Conservation (phyloP, 345 rosid genomes). For the Salix dunnii region DNA sequence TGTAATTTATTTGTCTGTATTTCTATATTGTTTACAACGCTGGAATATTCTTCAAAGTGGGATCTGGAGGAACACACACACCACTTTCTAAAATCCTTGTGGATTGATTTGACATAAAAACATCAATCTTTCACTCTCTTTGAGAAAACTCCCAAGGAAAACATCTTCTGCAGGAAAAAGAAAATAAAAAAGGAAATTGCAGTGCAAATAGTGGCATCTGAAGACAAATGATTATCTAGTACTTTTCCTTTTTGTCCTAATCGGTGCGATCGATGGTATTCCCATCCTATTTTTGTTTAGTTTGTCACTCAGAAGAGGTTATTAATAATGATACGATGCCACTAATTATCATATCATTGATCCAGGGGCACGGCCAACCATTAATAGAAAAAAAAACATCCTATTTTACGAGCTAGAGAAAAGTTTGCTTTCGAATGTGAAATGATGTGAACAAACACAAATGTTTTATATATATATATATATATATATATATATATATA, state of each 20-base stretch:
- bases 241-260: neutral
- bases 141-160: neutral
- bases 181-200: neutral
- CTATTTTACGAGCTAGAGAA: conserved; percentile 20
- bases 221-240: neutral
- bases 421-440: conserved; percentile 26
- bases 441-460: neutral
- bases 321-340: neutral
- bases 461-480: neutral
- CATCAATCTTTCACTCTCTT: too few species aligned
- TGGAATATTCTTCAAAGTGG: too few species aligned
- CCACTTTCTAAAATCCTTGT: too few species aligned
- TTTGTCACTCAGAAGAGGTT: neutral
- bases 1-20: too few species aligned
- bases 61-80: too few species aligned
- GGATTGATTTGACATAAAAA: too few species aligned
- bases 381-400: neutral
- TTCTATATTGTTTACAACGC: too few species aligned
- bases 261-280: neutral
- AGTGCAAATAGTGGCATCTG: neutral
- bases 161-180: neutral
- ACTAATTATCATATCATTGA: conserved; percentile 29
- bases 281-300: neutral
- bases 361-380: conserved; percentile 14
- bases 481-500: too few species aligned